phyloP scores from a whole-genome alignment of 2,329 filamentous ascomycete genomes.

The Beauveria sp. region DNA sequence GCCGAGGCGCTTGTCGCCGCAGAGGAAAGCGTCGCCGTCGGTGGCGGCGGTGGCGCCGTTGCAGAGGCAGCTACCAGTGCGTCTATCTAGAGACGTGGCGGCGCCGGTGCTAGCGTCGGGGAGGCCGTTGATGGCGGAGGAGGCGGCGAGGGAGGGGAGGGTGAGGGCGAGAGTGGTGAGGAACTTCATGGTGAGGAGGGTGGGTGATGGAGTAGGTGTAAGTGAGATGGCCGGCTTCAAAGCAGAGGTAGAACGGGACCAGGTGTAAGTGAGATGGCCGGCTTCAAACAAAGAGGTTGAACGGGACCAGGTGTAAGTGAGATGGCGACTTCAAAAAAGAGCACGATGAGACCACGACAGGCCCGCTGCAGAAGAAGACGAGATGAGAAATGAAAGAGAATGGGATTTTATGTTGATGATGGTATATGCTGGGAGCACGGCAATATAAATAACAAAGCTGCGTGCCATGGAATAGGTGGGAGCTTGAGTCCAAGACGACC shows the following conservation, averaged over 20 bases:
- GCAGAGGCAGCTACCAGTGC: conserved; percentile 15
- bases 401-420: too few species aligned
- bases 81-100: neutral
- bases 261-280: neutral
- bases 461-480: too few species aligned
- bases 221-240: neutral
- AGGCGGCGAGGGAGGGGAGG: conserved; percentile 12
- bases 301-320: too few species aligned
- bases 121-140: neutral
- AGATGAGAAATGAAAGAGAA: too few species aligned
- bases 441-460: too few species aligned
- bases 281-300: too few species aligned
- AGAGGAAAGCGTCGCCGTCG: conserved; percentile 23
- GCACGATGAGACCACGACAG: too few species aligned
- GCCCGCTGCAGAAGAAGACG: too few species aligned
- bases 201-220: neutral
- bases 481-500: too few species aligned
- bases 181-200: conserved; percentile 21
- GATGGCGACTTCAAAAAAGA: too few species aligned
- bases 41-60: conserved; percentile 12
- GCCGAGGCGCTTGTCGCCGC: conserved; percentile 30
- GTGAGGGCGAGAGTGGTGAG: conserved; percentile 11
- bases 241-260: too few species aligned
- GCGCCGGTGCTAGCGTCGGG: neutral
- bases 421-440: too few species aligned